phyloP scores from a whole-genome alignment of 1,284 basidiomycete species.

The Microbotryum violaceum region DNA sequence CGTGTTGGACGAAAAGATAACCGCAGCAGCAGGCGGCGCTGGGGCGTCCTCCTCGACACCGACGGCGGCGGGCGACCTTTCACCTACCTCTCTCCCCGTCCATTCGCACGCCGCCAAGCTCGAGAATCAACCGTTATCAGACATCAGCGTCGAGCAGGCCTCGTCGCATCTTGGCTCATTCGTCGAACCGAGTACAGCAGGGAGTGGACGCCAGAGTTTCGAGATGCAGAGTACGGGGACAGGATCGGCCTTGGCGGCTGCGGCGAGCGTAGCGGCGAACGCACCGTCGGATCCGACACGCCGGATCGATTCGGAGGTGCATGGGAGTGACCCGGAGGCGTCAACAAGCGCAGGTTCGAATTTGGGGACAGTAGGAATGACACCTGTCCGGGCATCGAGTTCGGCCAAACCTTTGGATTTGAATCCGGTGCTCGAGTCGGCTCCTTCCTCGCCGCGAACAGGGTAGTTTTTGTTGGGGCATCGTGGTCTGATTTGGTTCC shows the following conservation, averaged over 20 bases:
- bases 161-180: background rate
- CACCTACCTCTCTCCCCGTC: background rate
- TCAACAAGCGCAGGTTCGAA: too few relatives aligned
- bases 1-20: slow-evolving; percentile 12
- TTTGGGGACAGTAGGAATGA: too few relatives aligned
- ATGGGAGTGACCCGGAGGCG: too few relatives aligned
- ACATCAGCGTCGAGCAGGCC: slow-evolving; percentile 5
- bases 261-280: background rate
- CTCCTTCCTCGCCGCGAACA: too few relatives aligned
- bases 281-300: background rate
- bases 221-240: background rate
- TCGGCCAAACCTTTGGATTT: too few relatives aligned
- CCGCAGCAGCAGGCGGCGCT: slow-evolving; percentile 1
- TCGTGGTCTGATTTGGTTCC: too few relatives aligned
- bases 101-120: slow-evolving; percentile 15
- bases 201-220: background rate
- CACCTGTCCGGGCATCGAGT: too few relatives aligned
- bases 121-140: slow-evolving; percentile 26
- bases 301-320: too few relatives aligned
- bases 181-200: background rate
- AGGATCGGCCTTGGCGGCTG: background rate
- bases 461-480: too few relatives aligned
- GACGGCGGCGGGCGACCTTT: background rate
- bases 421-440: too few relatives aligned
- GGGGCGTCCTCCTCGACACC: background rate